Evolutionary conservation across 2,329 filamentous ascomycete species (phyloP), one percentile per base, ranked within the genome.

Genomic region (Drechmeria coniospora): DNA sequence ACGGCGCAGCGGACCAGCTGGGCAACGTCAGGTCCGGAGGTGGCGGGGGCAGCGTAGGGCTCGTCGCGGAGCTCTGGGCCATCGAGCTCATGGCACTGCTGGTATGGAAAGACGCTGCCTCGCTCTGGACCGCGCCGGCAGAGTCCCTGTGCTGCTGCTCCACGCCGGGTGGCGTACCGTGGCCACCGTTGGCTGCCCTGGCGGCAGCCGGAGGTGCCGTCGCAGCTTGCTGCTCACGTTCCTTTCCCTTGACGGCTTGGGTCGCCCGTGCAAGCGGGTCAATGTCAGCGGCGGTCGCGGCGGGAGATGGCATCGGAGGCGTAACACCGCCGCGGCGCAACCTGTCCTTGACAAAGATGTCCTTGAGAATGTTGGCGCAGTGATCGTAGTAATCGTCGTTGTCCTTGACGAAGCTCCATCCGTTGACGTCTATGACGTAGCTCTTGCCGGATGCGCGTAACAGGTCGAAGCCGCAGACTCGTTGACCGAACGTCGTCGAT

Each of bases 361-460:
- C 77, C 45, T 76, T 81, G 28, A 98, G 59, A 26, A 95, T 93
- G 33, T 64, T 75, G 14, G 90, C 74, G 41, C 79, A 90, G 45
- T 83, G 82, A 45, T 95, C 81, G 50, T 98, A 98, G 53, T 98
- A 98, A 34, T 92, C 86, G 36, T 94, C 87, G 44, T 98, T 98
- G 51, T 98, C 92, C 51, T 98, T 98, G 51, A 98, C 90, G 45
- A 98, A 98, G 47, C 87, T 95, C 92, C 92, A 98, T 9, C 90
- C 90, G 50, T 98, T 98, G 42, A 98, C 90, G 44, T 98, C 90
- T 40, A 98, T 98, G 26, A 98, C 90, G 54, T 83, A 98, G 49
- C 87, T 95, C 50, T 82, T 82, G 11, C 84, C 82, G 27, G 74
- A 76, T 9, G 86, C 83, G 16, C 92, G 76, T 31, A 98, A 63